These are phyloP conservation scores for Ophiocordyceps camponoti-leonardi DNA, from an alignment of 2,329 filamentous ascomycete genomes.

Conservation along the genomic window DNA sequence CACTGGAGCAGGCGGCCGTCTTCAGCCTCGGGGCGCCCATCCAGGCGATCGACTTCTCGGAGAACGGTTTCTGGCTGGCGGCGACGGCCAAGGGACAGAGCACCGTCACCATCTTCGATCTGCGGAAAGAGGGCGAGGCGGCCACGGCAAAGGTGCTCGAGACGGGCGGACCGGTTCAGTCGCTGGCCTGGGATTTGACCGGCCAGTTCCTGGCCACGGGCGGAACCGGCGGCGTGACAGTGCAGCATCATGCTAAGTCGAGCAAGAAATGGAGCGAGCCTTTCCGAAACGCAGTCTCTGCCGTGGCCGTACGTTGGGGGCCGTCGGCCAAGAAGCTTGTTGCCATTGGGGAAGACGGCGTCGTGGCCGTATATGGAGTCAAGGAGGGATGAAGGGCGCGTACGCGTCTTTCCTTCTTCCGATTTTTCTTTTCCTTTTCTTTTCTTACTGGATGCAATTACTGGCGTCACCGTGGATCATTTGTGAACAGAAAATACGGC, in stretches of 20 bases:
- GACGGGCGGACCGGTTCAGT: slow-evolving; percentile 59
- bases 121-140: slow-evolving; percentile 77
- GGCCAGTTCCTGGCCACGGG: slow-evolving; percentile 80
- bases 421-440: no score
- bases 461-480: neutral
- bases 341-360: slow-evolving; percentile 56
- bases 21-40: slow-evolving; percentile 56
- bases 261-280: slow-evolving; percentile 82
- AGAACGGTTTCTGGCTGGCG: slow-evolving; percentile 94
- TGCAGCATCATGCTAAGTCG: slow-evolving; percentile 79
- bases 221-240: slow-evolving; percentile 63
- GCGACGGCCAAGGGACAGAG: slow-evolving; percentile 63
- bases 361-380: slow-evolving; percentile 50
- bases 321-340: slow-evolving; percentile 56
- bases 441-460: neutral
- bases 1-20: slow-evolving; percentile 56
- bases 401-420: no score
- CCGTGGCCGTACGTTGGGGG: slow-evolving; percentile 64
- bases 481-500: neutral
- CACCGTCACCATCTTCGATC: slow-evolving; percentile 73
- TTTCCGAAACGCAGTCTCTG: slow-evolving; percentile 56
- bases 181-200: slow-evolving; percentile 81
- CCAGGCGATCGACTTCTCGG: slow-evolving; percentile 68
- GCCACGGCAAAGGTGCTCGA: slow-evolving; percentile 73
- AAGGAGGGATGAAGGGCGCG: slow-evolving; percentile 18